Base-by-base conservation (phyloP, 768 basidiomycete species). In the Postia placenta region DNA sequence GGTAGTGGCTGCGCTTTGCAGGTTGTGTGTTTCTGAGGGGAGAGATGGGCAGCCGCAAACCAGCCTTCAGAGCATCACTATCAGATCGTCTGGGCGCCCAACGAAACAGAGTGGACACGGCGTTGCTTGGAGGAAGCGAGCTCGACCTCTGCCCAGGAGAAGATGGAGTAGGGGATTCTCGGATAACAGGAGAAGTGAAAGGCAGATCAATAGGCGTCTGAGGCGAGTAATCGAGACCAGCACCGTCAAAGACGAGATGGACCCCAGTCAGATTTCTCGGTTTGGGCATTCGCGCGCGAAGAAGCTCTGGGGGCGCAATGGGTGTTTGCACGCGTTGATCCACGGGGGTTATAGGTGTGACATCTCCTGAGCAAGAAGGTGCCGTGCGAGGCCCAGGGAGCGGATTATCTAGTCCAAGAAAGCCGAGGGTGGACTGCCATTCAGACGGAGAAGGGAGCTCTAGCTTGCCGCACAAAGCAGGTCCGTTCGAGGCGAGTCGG, bases 301-400 rank as follows among this genome's bases (percentile, higher is more conserved):
- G 37, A 7, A 55, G 37, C 15, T 63, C 59, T 19, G 61, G 61
- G 14, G 68, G 65, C 15, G 58, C 48, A 27, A 53, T 45, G 9
- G 65, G 56, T 4, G 55, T 53, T 38, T 63, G 63, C n/a, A 62
- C 48, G n/a, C 57, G 38, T 56, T 68, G 66, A 30, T 67, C 65
- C 4, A 52, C 39, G 20, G 67, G 58, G 6, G 58, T 57, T 15
- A 60, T 43, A 12, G 61, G 55, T 11, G 17, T 9, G 17, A 17
- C 11, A 39, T 14, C 20, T 9, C n/a, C 33, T 35, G 33, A 9
- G 38, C 12, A 39, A n/a, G 12, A 9, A 39, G 38, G 9, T 39
- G 6, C 39, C 20, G 33, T 35, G 22, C 42, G 9, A 1, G 39
- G 42, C 15, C 11, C 26, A n/a, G 33, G 19, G 11, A 38, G 7